phyloP scores from a whole-genome alignment of 352 stramenopile species.

The Phytophthora melonis region DNA sequence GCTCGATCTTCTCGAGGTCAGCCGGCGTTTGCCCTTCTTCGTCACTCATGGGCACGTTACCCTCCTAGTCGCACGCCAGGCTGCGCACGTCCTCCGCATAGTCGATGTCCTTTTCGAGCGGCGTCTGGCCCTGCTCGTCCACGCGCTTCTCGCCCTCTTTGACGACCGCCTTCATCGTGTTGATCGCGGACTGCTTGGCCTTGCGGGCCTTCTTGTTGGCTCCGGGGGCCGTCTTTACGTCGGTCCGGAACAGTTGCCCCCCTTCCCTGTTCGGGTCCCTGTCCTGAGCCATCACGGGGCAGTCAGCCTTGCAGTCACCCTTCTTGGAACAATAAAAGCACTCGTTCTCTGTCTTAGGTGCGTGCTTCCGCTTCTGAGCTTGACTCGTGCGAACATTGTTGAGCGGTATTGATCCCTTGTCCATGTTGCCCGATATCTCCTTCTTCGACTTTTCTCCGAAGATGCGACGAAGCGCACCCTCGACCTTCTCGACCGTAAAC shows the following conservation, averaged over 20 bases:
- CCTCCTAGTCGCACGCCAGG: not conserved
- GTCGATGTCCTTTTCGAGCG: not conserved
- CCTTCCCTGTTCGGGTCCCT: not conserved
- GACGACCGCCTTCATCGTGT: not conserved
- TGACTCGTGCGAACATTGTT: not conserved
- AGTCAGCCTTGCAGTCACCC: not conserved
- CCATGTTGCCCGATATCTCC: not conserved
- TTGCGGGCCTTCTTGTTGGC: not conserved
- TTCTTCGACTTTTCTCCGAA: not conserved
- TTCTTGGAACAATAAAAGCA: not conserved
- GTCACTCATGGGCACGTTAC: not conserved
- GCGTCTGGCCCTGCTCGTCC: not conserved
- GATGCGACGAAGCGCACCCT: not conserved
- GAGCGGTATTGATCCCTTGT: not conserved
- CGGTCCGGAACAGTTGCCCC: not conserved
- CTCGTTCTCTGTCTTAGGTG: not conserved
- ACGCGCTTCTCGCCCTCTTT: not conserved
- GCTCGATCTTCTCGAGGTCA: not conserved
- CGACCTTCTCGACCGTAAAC: conserved; percentile 6
- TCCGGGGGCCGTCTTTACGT: not conserved
- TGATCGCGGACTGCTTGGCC: not conserved
- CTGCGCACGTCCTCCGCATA: not conserved
- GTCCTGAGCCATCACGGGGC: not conserved
- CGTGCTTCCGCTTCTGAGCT: not conserved
- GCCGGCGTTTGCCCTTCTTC: not conserved